These are phyloP conservation scores for Boletus mariae DNA, from an alignment of 1,284 basidiomycete genomes.

Conservation along the genomic window DNA sequence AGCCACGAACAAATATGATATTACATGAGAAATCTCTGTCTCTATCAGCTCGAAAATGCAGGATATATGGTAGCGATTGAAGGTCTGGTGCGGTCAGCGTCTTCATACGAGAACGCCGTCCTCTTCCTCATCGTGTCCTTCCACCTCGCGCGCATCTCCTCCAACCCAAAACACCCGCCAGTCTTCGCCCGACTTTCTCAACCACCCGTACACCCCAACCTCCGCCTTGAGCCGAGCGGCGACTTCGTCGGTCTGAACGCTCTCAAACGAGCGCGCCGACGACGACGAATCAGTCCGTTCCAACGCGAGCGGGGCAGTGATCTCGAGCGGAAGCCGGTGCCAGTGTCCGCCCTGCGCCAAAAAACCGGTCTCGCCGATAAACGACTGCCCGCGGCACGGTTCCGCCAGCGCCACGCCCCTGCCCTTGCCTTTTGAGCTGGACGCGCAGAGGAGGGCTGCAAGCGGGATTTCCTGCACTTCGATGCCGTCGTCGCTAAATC, in stretches of 20 bases:
- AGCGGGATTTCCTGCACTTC: constrained; percentile 65
- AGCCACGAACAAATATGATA: constrained; percentile 16
- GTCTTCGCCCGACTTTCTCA: constrained; percentile 62
- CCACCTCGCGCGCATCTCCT: constrained; percentile 41
- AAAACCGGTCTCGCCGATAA: constrained; percentile 63
- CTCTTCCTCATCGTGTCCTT: constrained; percentile 17
- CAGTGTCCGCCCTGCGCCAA: constrained; percentile 67
- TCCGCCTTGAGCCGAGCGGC: constrained; percentile 44
- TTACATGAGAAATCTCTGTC: constrained; percentile 7
- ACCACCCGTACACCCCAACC: constrained; percentile 71
- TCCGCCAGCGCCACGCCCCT: constrained; percentile 48
- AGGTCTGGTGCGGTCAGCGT: neutral
- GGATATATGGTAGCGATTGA: neutral
- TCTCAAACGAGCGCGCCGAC: constrained; percentile 45
- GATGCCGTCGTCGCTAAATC: constrained; percentile 62
- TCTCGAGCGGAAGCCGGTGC: constrained; percentile 49
- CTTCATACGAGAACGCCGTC: constrained; percentile 29
- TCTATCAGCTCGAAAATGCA: neutral
- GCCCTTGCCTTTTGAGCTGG: constrained; percentile 23
- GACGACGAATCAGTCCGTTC: constrained; percentile 41
- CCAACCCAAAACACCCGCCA: constrained; percentile 79
- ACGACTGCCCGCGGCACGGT: constrained; percentile 52
- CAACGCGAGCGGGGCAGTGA: constrained; percentile 19
- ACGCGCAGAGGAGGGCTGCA: constrained; percentile 25
- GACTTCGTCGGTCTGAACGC: constrained; percentile 50